Evolutionary conservation across 495 filamentous ascomycete genomes (phyloP), one percentile per base, ranked within the genome.

Genomic region (Talaromyces wortmannii): DNA sequence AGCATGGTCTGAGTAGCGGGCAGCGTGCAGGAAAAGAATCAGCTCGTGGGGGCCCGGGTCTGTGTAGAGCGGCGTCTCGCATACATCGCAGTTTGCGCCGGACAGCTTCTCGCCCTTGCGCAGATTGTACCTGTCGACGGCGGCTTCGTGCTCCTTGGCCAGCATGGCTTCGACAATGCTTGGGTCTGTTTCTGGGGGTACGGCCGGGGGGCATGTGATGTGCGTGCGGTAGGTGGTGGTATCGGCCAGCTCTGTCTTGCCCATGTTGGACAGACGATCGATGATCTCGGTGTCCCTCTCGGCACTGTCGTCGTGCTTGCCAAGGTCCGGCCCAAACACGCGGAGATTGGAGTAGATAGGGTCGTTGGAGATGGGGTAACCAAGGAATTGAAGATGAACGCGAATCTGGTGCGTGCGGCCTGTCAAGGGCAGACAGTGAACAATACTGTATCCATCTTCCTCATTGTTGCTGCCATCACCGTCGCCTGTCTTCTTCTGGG

Each of bases 321-420:
- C 94, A 0, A 98, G 80, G 1, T 82, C 78, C 0, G 83, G 75
- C 2, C 95, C 95, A 77, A 95, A 98, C 16, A 97, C 94, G 48
- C 82, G 82, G 55, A 89, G 86, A 63, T 97, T 97, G 61, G 88
- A 90, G 67, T 98, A 98, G 57, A 98, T 98, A 4, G 94, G 94
- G 65, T 98, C 94, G 66, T 97, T 97, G 49, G 87, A 82, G 61
- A 98, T 97, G 3, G 94, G 95, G 62, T 98, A 88, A 7, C 94
- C 94, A 10, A 98, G 72, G 64, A 88, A 96, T 63, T 98, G 94
- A 2, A 98, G 80, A 63, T 98, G 94, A 10, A 98, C 95, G 23
- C 94, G 83, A 16, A 98, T 82, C 65, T 98, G 94, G 63, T 98
- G 94, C 6, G 94, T 98, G 48, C 94, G 83, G 0, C 94, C 94